A percentile compares a stretch with the other conserved stretches of the same genome.
Conservation (phyloP, 331 rosid genomes). For the Saraca asoca region DNA sequence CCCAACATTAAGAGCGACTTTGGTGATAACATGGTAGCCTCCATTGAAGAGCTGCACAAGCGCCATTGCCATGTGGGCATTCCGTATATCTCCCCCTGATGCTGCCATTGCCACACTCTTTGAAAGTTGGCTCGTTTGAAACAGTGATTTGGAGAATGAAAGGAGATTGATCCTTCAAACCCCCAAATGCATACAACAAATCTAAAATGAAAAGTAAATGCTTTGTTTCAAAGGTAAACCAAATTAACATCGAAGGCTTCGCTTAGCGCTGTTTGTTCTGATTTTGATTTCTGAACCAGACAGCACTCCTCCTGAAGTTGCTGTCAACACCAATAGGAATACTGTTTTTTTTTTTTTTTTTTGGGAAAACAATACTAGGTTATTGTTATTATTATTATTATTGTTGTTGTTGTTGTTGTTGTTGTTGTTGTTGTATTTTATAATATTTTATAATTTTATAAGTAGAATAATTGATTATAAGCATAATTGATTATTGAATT, state of each 20-base stretch:
- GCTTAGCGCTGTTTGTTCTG: not conserved
- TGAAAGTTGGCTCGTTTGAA: not conserved
- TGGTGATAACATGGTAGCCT: constrained; percentile 92
- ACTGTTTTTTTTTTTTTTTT: no score
- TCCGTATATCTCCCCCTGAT: constrained; percentile 54
- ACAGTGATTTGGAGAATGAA: not conserved
- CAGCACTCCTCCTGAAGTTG: no score
- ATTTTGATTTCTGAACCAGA: not conserved
- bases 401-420: no score
- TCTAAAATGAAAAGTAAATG: constrained; percentile 13
- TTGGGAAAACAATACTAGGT: no score
- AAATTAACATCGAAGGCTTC: not conserved
- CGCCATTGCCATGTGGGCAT: constrained; percentile 83
- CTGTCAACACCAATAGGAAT: no score
- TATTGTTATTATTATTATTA: no score
- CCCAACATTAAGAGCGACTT: constrained; percentile 90
- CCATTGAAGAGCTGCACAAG: constrained; percentile 74
- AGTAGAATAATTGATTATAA: no score
- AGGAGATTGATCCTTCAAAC: not conserved
- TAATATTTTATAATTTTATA: no score
- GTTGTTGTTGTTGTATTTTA: no score
- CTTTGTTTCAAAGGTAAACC: constrained; percentile 13
- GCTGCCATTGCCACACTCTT: constrained; percentile 34
- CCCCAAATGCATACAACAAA: not conserved
- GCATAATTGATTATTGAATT: no score